A percentile compares a stretch with the other conserved stretches of the same genome.
Evolutionary conservation across 176 grass and related monocot species (phyloP).

Genomic region (Triticum dicoccoides): DNA sequence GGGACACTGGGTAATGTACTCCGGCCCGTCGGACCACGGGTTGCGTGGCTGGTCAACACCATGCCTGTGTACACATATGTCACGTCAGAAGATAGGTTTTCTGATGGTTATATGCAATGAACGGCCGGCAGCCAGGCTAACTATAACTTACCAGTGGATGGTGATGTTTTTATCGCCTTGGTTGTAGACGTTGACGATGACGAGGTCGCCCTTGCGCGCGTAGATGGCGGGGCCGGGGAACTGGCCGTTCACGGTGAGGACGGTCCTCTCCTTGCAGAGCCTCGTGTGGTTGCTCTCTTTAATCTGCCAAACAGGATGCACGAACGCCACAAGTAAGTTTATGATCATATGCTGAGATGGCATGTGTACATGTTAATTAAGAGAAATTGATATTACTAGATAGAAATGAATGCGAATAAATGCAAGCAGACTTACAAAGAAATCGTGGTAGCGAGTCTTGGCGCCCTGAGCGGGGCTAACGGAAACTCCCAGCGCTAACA

Average conservation of each 20-base stretch:
- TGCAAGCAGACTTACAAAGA: slow-evolving; percentile 14
- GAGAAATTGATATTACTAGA: too few species aligned
- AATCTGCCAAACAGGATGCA: slow-evolving; percentile 14
- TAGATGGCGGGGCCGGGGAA: slow-evolving; percentile 64
- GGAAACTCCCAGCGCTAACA: slow-evolving; percentile 15
- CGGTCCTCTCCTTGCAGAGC: slow-evolving; percentile 50
- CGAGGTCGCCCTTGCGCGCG: slow-evolving; percentile 41
- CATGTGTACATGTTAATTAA: too few species aligned
- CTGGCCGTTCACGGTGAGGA: slow-evolving; percentile 58
- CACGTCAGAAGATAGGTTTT: too few species aligned
- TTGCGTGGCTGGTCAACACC: too few species aligned
- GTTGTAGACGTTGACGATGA: slow-evolving; percentile 53
- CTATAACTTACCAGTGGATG: slow-evolving; percentile 22
- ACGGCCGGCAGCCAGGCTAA: too few species aligned
- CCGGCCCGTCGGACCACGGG: neutral
- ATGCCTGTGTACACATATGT: too few species aligned
- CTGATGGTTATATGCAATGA: too few species aligned
- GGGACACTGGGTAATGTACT: neutral
- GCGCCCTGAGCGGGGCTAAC: slow-evolving; percentile 17
- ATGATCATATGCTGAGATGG: too few species aligned
- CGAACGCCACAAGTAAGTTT: too few species aligned
- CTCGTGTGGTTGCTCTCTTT: slow-evolving; percentile 45
- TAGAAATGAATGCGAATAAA: neutral
- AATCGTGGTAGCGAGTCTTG: slow-evolving; percentile 21
- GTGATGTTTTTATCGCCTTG: slow-evolving; percentile 36